A percentile compares a stretch with the other conserved stretches of the same genome.
Evolutionary conservation across 345 rosid species (phyloP).

Genomic region (Lepidium aucheri): DNA sequence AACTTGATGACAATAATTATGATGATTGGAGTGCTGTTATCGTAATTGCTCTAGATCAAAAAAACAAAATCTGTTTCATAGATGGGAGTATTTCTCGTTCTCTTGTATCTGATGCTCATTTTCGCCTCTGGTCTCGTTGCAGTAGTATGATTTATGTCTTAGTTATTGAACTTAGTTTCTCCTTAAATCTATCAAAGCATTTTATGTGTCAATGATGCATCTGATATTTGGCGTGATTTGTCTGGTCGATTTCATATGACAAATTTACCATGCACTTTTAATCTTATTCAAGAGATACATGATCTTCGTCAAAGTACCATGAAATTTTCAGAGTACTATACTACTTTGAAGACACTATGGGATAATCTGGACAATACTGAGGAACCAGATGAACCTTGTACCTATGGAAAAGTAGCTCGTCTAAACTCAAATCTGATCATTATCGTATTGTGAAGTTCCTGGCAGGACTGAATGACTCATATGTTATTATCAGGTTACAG

Average conservation of each 20-base stretch:
- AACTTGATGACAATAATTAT: not conserved
- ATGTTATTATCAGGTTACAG: not conserved
- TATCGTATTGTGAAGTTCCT: not conserved
- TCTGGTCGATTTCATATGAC: too few relatives aligned
- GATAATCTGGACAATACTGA: not conserved
- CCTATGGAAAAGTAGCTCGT: not conserved
- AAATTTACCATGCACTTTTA: too few relatives aligned
- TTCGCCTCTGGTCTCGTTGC: not conserved
- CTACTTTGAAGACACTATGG: not conserved
- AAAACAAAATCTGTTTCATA: not conserved
- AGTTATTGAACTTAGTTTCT: too few relatives aligned
- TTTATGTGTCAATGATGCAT: too few relatives aligned
- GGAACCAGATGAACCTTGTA: not conserved
- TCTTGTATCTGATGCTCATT: not conserved
- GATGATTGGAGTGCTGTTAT: not conserved
- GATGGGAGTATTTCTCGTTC: not conserved
- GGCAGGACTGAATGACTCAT: not conserved
- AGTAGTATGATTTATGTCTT: too few relatives aligned
- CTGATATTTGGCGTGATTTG: too few relatives aligned
- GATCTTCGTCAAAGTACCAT: not conserved
- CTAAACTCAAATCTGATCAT: not conserved
- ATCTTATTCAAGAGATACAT: not conserved
- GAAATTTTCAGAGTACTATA: not conserved
- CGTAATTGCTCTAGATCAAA: not conserved
- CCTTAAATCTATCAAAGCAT: too few relatives aligned